Evolutionary conservation across 2,329 filamentous ascomycete genomes (phyloP).

Genomic region (Cercospora sp.): DNA sequence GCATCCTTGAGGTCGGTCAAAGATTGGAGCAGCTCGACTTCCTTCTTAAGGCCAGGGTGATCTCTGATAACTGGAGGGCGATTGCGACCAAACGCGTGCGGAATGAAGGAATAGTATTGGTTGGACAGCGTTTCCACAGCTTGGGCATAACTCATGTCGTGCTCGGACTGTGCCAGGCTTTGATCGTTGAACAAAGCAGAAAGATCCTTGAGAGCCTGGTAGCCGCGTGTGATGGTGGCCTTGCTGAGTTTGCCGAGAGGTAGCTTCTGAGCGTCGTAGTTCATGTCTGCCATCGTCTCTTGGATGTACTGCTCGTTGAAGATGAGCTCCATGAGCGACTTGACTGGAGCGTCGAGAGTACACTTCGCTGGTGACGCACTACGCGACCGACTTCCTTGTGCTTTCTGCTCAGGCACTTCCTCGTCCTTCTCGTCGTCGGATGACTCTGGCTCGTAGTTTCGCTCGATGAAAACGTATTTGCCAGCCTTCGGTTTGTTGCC

Average conservation of each 20-base stretch:
- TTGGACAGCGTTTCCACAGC: conserved; percentile 70
- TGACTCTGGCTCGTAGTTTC: conserved; percentile 69
- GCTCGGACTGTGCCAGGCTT: conserved; percentile 48
- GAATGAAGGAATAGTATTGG: conserved; percentile 77
- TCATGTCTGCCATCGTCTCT: conserved; percentile 57
- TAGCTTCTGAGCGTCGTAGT: conserved; percentile 74
- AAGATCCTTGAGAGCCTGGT: conserved; percentile 73
- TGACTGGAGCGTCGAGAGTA: conserved; percentile 60
- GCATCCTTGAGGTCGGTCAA: conserved; percentile 84
- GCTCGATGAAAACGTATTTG: conserved; percentile 79
- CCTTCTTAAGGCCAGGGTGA: conserved; percentile 63
- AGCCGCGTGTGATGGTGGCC: conserved; percentile 71
- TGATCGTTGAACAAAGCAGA: conserved; percentile 63
- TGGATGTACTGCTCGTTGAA: conserved; percentile 75
- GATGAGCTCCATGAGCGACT: conserved; percentile 74
- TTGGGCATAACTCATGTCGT: conserved; percentile 22
- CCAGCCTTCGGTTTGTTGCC: conserved; percentile 57
- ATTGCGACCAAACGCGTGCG: conserved; percentile 74
- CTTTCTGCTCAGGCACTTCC: neutral
- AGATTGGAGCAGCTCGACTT: conserved; percentile 77
- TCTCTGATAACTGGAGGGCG: conserved; percentile 67
- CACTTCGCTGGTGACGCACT: conserved; percentile 47
- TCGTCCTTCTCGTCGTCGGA: conserved; percentile 45
- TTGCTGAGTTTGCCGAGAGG: conserved; percentile 84
- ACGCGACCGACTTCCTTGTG: conserved; percentile 12